phyloP scores from a whole-genome alignment of 768 basidiomycete species.

The Termitomyces sp. region DNA sequence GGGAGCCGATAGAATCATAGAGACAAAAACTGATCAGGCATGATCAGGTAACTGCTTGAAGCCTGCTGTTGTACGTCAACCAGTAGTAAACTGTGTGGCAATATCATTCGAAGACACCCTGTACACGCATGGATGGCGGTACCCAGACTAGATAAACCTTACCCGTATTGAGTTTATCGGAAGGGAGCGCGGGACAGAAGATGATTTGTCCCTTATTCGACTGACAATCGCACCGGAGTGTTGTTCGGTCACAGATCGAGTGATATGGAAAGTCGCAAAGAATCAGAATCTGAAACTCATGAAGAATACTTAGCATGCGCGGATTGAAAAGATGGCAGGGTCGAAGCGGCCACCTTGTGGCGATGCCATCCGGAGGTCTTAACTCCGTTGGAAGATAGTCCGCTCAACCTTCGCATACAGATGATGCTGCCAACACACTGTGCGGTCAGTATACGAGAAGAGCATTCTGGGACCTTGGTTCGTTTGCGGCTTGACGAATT shows the following conservation, averaged over 20 bases:
- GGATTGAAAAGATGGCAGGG: neutral
- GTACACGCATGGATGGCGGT: neutral
- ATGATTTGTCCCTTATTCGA: neutral
- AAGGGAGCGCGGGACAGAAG: constrained; percentile 1
- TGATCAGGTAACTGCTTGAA: neutral
- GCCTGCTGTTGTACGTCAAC: constrained; percentile 8
- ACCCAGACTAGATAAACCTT: neutral
- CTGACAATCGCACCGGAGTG: neutral
- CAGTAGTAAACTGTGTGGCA: constrained; percentile 3
- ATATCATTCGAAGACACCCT: constrained; percentile 10
- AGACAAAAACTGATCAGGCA: neutral
- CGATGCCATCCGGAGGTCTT: constrained; percentile 10
- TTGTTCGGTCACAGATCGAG: constrained; percentile 1
- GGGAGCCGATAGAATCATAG: neutral
- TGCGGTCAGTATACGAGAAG: neutral
- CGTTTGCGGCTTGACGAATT: neutral
- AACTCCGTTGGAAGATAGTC: constrained; percentile 5
- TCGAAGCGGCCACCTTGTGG: constrained; percentile 2
- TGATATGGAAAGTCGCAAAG: constrained; percentile 1
- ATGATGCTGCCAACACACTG: neutral
- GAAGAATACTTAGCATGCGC: neutral
- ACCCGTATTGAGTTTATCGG: constrained; percentile 14
- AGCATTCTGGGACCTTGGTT: neutral
- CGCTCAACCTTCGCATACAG: neutral
- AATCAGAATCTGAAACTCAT: neutral